phyloP scores from a whole-genome alignment of 108 stramenopile genomes.

The Chaetoceros muelleri region DNA sequence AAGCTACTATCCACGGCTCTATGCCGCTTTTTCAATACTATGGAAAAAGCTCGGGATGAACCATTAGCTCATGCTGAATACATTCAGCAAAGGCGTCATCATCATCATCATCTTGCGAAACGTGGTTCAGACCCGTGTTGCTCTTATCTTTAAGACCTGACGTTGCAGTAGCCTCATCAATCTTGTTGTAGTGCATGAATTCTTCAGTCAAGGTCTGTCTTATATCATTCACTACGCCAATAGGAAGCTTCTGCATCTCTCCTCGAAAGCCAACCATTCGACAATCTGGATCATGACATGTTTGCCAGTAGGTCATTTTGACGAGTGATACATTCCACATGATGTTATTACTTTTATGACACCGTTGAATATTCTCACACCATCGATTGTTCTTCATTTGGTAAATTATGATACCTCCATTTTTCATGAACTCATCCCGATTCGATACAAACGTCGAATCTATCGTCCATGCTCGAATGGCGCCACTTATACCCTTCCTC shows the following conservation, averaged over 20 bases:
- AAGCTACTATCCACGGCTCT: no score
- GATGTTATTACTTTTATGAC: constrained; percentile 76
- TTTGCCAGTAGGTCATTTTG: constrained; percentile 47
- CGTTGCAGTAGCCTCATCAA: no score
- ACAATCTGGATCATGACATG: constrained; percentile 81
- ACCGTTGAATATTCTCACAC: constrained; percentile 60
- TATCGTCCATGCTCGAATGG: constrained; percentile 66
- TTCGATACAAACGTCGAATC: constrained; percentile 13
- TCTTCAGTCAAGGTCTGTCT: no score
- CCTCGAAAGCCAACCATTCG: constrained; percentile 32
- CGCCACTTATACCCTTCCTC: constrained; percentile 48
- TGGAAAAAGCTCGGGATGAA: no score
- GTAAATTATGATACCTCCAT: constrained; percentile 38
- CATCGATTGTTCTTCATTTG: constrained; percentile 68
- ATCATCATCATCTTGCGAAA: no score
- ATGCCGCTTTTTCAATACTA: no score
- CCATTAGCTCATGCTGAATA: no score
- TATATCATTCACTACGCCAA: not conserved
- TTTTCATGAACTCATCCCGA: constrained; percentile 1
- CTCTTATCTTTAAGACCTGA: no score
- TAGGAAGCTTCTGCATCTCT: constrained; percentile 18
- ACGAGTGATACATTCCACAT: constrained; percentile 70
- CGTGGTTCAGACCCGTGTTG: no score
- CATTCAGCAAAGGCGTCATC: no score
- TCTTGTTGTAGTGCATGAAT: no score